Evolutionary conservation across 2,329 filamentous ascomycete genomes (phyloP), one percentile per base, ranked within the genome.

Genomic region (Trichoderma gracile): DNA sequence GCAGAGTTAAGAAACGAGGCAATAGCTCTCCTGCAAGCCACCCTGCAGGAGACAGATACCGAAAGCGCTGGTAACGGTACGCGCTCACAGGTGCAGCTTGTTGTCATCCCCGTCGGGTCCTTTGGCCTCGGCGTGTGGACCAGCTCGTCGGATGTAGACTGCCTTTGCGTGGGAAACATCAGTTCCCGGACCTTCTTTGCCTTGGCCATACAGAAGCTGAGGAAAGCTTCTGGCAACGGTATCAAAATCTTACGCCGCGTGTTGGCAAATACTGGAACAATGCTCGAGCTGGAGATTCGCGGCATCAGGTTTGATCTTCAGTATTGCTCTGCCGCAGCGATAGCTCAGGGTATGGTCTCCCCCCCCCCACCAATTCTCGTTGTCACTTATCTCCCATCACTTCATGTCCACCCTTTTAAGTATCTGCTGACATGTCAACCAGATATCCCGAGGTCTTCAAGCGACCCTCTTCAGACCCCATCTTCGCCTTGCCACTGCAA

Each of bases 81-180:
- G 3, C 68, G 69, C 33, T 58, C 46, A 67, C 67, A 74, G 21
- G 70, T 73, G 8, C 70, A 71, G 2, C 72, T 89, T 43, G 76
- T 86, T 1, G 70, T 90, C 8, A 79, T 85, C 6, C 80, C 87
- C 0, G 85, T 89, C n/a, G 88, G 88, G 0, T 90, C 88, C 0
- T 89, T 87, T 69, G 85, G 83, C 3, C 76, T 90, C 3, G 84
- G 83, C 10, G 82, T 87, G 3, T 89, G 87, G 85, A 85, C 83
- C 1, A 70, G 77, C 1, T 72, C 79, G 0, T 90, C 87, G 1
- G 86, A 89, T 68, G 80, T 91, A 7, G 86, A 91, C 73, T 87
- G 86, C 69, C 79, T 90, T 6, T 89, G 83, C 68, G 84, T 90
- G 66, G 86, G 87, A 1, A 80, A 82, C 23, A 85, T 88, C 64